phyloP scores from a whole-genome alignment of 23 red algal species.

The Chondrus crispus region DNA sequence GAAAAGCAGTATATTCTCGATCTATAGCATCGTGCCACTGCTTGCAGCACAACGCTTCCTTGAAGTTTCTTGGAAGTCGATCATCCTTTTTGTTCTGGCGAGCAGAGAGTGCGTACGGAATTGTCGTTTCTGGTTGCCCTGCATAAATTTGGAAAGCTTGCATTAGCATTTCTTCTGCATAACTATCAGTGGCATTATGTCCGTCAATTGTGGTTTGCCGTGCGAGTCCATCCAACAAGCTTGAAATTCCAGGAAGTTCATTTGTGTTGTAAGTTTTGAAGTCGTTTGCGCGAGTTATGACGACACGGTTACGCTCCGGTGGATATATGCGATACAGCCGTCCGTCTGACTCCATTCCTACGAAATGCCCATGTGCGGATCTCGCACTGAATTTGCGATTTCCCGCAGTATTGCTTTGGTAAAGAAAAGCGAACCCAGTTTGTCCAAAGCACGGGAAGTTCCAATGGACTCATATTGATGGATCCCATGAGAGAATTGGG shows the following conservation, averaged over 20 bases:
- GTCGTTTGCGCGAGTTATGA: background rate
- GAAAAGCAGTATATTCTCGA: background rate
- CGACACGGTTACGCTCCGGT: background rate
- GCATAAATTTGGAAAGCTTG: background rate
- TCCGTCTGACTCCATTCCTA: background rate
- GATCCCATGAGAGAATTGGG: background rate
- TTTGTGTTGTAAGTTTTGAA: background rate
- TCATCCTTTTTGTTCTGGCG: background rate
- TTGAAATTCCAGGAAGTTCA: background rate
- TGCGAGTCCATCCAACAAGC: background rate
- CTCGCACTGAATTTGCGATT: background rate
- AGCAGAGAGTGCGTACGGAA: background rate
- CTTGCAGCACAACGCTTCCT: background rate
- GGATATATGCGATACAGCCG: background rate
- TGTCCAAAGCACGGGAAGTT: background rate
- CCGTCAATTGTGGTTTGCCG: background rate
- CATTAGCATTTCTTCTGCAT: background rate
- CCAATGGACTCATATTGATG: background rate
- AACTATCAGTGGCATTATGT: background rate
- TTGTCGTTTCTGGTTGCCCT: background rate
- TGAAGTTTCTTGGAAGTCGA: background rate
- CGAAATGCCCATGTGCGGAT: background rate
- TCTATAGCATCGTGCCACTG: background rate
- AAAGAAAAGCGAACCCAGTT: background rate
- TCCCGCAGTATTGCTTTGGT: background rate